These are phyloP conservation scores for Astragalus glycyphyllos DNA, from an alignment of 306 rosid genomes.

Conservation along the genomic window DNA sequence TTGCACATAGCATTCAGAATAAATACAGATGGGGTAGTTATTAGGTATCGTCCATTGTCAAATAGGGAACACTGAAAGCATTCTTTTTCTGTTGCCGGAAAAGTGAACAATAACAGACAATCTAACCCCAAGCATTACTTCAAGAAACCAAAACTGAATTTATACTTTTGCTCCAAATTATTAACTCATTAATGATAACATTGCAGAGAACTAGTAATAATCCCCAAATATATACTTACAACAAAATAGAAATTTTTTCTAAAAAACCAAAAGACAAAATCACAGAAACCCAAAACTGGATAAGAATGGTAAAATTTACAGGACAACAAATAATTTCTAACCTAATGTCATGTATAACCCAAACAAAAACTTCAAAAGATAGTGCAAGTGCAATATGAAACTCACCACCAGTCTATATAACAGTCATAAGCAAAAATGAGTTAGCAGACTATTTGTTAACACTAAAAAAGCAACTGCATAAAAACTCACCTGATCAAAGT, in stretches of 20 bases:
- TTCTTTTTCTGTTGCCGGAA: background rate
- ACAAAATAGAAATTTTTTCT: background rate
- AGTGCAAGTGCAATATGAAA: background rate
- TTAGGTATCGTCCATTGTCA: too few species aligned
- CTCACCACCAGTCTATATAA: background rate
- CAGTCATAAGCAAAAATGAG: background rate
- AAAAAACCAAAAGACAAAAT: too few species aligned
- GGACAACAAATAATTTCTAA: background rate
- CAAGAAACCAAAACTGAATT: too few species aligned
- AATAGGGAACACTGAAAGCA: background rate
- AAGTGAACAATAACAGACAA: background rate
- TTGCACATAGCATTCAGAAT: background rate
- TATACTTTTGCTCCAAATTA: too few species aligned
- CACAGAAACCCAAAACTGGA: background rate
- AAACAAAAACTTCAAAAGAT: background rate
- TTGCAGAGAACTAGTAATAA: background rate
- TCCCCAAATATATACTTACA: background rate
- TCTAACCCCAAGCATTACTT: too few species aligned
- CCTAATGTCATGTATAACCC: background rate
- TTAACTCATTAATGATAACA: background rate
- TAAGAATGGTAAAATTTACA: background rate
- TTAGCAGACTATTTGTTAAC: background rate
- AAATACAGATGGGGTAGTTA: background rate
- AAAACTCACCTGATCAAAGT: constrained; percentile 77
- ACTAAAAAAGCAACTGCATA: background rate